Base-by-base conservation (phyloP, 2,329 filamentous ascomycete genomes). In the Calonectria pseudoturangicola region DNA sequence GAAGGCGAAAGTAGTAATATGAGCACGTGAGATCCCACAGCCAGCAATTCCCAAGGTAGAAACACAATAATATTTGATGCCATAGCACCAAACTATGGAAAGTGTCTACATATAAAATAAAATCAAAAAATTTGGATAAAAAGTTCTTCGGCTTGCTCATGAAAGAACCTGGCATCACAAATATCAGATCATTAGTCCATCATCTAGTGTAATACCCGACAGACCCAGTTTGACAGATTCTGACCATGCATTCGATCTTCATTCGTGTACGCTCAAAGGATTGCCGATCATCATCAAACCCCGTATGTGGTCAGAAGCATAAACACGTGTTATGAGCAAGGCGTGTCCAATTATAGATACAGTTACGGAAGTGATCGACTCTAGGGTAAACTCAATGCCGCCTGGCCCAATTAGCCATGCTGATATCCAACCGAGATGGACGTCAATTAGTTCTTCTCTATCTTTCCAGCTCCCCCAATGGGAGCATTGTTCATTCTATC, bases 231-330 rank as follows among this genome's bases (percentile, higher is more conserved):
- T 25, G 9, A n/a, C 18, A 25, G n/a, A 25, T 41, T 60, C 54
- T 60, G 54, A 60, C 54, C 21, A 27, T 25, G 33, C 54, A 60
- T 41, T 6, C 54, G 36, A 41, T 60, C 36, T 15, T 27, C 54
- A 41, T 41, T 41, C 25, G 54, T 21, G 33, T 41, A 60, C 13
- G 18, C 21, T 9, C 39, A 21, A 16, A 39, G n/a, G 45, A 25
- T 25, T 25, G 54, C 25, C 54, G 54, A 60, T 60, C 54, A 41
- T 60, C 33, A 60, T 60, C 27, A 41, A 41, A 41, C 54, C 54
- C 36, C 54, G 21, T 21, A 27, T 60, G 12, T 15, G 21, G 36
- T 33, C 21, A 41, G 21, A 41, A 60, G 54, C 21, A 60, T 18
- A 41, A 39, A 36, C 33, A 2, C 9, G 39, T 16, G 16, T 7